phyloP scores from a whole-genome alignment of 176 grass and related monocot species.

The Rhipidocladum racemiflorum region DNA sequence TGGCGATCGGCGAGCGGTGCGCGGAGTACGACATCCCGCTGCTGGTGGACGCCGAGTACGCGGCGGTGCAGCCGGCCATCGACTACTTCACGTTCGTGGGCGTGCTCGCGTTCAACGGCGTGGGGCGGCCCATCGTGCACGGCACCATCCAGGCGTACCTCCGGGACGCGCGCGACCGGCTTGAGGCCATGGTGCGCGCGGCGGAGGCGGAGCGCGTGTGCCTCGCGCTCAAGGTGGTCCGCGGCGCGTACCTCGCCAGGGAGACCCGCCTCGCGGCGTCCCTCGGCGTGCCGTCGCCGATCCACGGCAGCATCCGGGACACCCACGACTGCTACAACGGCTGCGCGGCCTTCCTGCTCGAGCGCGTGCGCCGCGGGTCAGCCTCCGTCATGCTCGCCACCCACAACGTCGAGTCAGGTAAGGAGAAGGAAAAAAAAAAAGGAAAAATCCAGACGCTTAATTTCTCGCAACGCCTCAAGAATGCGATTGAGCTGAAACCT shows the following conservation, averaged over 20 bases:
- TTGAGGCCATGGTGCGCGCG: conserved; percentile 41
- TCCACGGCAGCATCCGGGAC: conserved; percentile 66
- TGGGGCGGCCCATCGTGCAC: conserved; percentile 49
- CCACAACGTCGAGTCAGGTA: conserved; percentile 73
- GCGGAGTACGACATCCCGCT: conserved; percentile 55
- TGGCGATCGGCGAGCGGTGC: conserved; percentile 53
- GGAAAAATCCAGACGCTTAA: neutral
- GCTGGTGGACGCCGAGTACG: conserved; percentile 91
- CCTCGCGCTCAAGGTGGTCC: conserved; percentile 77
- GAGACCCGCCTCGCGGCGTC: conserved; percentile 49
- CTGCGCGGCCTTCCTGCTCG: conserved; percentile 74
- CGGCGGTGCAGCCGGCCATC: conserved; percentile 76
- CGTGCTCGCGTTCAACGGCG: conserved; percentile 51
- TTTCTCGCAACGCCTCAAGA: neutral
- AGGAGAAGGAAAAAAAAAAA: neutral
- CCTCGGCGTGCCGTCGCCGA: conserved; percentile 70
- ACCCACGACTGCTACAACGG: conserved; percentile 87
- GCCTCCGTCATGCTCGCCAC: conserved; percentile 72
- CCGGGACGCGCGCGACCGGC: conserved; percentile 63
- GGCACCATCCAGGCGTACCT: conserved; percentile 88
- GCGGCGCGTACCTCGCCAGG: conserved; percentile 87
- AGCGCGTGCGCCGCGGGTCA: conserved; percentile 58
- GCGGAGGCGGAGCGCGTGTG: conserved; percentile 51
- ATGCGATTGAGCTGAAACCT: neutral
- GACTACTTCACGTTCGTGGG: conserved; percentile 86